Evolutionary conservation across 2,329 filamentous ascomycete genomes (phyloP).

Genomic region (Hymenoscyphus infarciens): DNA sequence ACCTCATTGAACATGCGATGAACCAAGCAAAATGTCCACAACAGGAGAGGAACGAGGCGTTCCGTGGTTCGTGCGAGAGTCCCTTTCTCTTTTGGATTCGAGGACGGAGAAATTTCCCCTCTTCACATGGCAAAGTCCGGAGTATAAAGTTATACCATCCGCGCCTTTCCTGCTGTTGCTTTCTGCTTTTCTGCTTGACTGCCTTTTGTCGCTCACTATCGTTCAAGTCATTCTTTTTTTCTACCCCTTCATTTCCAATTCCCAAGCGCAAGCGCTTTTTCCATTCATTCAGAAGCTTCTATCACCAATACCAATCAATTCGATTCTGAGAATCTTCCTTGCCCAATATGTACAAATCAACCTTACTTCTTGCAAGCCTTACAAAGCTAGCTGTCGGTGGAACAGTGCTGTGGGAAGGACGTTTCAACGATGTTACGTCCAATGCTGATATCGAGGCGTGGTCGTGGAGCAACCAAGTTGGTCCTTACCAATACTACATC

Average conservation of each 20-base stretch:
- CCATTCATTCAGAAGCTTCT: slow-evolving; percentile 3
- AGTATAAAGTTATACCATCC: not conserved
- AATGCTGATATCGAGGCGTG: slow-evolving; percentile 54
- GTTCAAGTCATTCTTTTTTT: slow-evolving; percentile 9
- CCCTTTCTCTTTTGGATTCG: not conserved
- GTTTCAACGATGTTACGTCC: slow-evolving; percentile 55
- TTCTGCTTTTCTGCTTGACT: not conserved
- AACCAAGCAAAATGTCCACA: not conserved
- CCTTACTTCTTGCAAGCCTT: slow-evolving; percentile 3
- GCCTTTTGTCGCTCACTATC: slow-evolving; percentile 4
- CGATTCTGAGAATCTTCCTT: not conserved
- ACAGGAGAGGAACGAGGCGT: not conserved
- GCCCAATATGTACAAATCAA: slow-evolving; percentile 5
- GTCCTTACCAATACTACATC: slow-evolving; percentile 71
- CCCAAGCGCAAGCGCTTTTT: slow-evolving; percentile 13
- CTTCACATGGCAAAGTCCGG: not conserved
- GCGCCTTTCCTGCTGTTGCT: not conserved
- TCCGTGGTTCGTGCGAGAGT: not conserved
- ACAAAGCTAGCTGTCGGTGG: slow-evolving; percentile 32
- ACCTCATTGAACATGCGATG: not conserved
- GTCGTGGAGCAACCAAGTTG: slow-evolving; percentile 63
- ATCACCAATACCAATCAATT: not conserved
- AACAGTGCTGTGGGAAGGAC: slow-evolving; percentile 58
- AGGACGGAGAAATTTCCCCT: slow-evolving; percentile 10
- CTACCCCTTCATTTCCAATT: not conserved